Percentiles rank a stretch among this genome's conserved stretches.
Conservation (phyloP, 208 protist species). For the Leptomonas pyrrhocoris region DNA sequence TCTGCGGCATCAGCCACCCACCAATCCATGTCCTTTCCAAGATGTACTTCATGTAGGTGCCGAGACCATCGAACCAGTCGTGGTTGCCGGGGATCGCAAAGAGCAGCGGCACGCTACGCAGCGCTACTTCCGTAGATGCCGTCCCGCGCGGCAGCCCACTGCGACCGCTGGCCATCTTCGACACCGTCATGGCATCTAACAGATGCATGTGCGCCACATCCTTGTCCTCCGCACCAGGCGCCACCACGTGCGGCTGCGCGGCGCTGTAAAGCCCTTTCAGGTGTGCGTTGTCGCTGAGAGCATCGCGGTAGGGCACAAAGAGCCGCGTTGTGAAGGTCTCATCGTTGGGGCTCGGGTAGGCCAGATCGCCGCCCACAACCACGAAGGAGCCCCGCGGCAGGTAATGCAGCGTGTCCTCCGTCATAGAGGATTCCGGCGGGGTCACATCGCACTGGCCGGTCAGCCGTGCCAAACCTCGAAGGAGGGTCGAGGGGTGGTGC, state of each 20-base stretch:
- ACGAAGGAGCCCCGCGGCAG: constrained; percentile 84
- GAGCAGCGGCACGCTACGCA: constrained; percentile 73
- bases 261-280: constrained; percentile 55
- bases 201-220: constrained; percentile 67
- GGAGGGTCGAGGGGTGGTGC: constrained; percentile 39
- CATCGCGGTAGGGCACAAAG: constrained; percentile 73
- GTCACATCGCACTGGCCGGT: neutral
- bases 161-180: constrained; percentile 41
- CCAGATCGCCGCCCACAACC: constrained; percentile 81
- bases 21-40: constrained; percentile 71
- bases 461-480: neutral
- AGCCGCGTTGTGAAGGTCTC: constrained; percentile 78
- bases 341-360: constrained; percentile 76
- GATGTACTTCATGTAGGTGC: constrained; percentile 81
- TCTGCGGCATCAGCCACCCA: constrained; percentile 90
- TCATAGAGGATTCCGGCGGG: neutral
- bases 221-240: constrained; percentile 38
- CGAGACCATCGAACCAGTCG: constrained; percentile 90
- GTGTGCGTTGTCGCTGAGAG: constrained; percentile 44
- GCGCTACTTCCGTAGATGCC: constrained; percentile 46
- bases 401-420: constrained; percentile 19
- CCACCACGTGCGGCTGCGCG: constrained; percentile 44
- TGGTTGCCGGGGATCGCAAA: constrained; percentile 90
- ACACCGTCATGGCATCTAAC: constrained; percentile 54
- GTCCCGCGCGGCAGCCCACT: constrained; percentile 24